Evolutionary conservation across 805 yeast genomes (phyloP), one percentile per base, ranked within the genome.

Genomic region (Candida coleopterorum): DNA sequence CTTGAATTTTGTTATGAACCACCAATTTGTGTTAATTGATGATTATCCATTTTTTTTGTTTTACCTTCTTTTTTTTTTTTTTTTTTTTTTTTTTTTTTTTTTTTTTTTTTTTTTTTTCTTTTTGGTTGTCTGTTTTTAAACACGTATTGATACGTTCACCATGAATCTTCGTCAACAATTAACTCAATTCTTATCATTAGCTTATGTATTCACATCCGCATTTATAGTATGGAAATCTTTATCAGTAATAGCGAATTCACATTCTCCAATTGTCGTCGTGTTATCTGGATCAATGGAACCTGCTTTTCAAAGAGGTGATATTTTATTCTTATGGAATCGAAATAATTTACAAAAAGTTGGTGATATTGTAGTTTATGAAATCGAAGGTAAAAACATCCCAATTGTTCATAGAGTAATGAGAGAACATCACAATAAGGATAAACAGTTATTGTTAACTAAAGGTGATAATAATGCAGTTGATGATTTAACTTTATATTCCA

Each of bases 281-380:
- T 74, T 93, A 33, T 88, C 97, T 1, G 98, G 98, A 5, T 90
- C 97, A 2, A 93, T 93, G 98, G 98, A 93, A 58, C 98, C 98
- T 2, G 98, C 98, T 2, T 93, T 93, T 72, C 97, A 93, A 62
- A 77, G 98, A 62, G 98, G 98, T 34, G 98, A 93, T 56, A 81
- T 93, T 12, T 64, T 93, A 43, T 81, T 93, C 51, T 67, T 93
- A 39, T 89, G 96, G 95, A 93, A 93, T 60, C 72, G 97, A 47
- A 79, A 82, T 38, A 52, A 62, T 15, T 56, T 60, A 21, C 77
- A 80, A 15, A 66, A 75, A 31, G 93, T 89, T 1, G 98, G 98
- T 16, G 98, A 93, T 51, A 72, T 93, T 17, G 97, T 93, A 10
- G 97, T 93, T 5, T 93, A 93, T 55, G 88, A 93, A 49, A 75